Evolutionary conservation across 495 filamentous ascomycete genomes (phyloP).

Genomic region (Aspergillus diversus): DNA sequence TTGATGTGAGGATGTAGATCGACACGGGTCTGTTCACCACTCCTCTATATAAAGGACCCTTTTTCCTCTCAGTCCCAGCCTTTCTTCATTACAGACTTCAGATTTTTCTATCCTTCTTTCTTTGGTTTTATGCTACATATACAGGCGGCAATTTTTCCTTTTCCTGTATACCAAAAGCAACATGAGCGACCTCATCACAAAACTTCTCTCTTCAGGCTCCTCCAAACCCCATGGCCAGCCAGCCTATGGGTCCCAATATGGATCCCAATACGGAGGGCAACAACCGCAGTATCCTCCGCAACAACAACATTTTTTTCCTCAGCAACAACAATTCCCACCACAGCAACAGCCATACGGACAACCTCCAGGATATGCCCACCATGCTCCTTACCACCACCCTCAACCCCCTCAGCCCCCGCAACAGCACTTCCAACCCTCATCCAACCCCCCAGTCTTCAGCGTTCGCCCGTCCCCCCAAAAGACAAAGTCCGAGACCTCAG

Average conservation of each 20-base stretch:
- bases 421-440: neutral
- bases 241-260: neutral
- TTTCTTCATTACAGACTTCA: too few relatives aligned
- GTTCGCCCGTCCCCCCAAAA: neutral
- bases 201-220: neutral
- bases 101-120: too few relatives aligned
- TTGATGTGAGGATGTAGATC: too few relatives aligned
- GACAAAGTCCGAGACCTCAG: neutral
- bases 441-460: neutral
- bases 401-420: neutral
- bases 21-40: too few relatives aligned
- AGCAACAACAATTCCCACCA: neutral
- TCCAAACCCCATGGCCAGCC: neutral
- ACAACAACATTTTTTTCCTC: neutral
- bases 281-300: neutral
- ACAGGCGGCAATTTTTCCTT: too few relatives aligned
- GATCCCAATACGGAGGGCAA: neutral
- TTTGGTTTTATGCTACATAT: too few relatives aligned
- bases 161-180: neutral
- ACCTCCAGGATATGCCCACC: neutral
- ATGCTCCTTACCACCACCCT: neutral
- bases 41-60: too few relatives aligned
- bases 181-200: neutral
- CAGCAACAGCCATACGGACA: neutral
- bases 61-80: too few relatives aligned